Percentiles rank a stretch among this genome's conserved stretches.
phyloP scores from a whole-genome alignment of 805 yeast species.

The Zygosaccharomyces bisporus region DNA sequence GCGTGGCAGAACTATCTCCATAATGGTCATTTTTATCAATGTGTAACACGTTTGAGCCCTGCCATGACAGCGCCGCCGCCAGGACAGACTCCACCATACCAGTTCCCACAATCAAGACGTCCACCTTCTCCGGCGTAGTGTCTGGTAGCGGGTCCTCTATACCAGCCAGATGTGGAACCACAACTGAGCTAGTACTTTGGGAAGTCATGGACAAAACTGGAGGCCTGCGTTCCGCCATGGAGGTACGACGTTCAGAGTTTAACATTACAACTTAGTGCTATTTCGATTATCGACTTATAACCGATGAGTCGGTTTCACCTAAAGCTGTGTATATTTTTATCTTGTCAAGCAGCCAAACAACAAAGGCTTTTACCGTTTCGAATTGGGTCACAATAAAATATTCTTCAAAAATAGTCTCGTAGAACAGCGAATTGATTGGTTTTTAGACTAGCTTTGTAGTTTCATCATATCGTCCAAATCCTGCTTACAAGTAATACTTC shows the following conservation, averaged over 20 bases:
- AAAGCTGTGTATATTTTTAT: background rate
- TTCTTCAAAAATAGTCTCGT: background rate
- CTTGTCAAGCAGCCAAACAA: background rate
- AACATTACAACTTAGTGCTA: slow-evolving; percentile 17
- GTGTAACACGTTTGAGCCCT: slow-evolving; percentile 92
- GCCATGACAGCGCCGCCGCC: slow-evolving; percentile 96
- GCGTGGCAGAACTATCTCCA: slow-evolving; percentile 84
- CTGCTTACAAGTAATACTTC: background rate
- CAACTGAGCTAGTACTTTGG: slow-evolving; percentile 24
- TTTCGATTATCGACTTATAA: background rate
- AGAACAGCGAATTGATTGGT: background rate
- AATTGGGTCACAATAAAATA: background rate
- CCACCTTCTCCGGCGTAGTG: slow-evolving; percentile 65
- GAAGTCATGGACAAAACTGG: slow-evolving; percentile 38
- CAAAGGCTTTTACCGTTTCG: background rate
- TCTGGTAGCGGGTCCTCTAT: slow-evolving; percentile 68
- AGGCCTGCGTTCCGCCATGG: slow-evolving; percentile 67
- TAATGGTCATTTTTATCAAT: slow-evolving; percentile 80
- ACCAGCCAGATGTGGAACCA: slow-evolving; percentile 70
- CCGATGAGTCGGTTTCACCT: background rate
- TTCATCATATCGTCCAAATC: background rate
- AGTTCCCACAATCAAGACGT: slow-evolving; percentile 88
- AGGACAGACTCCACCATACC: slow-evolving; percentile 83
- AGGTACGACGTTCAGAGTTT: slow-evolving; percentile 48
- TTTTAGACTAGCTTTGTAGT: background rate